phyloP scores from a whole-genome alignment of 192 early-diverging fungal species.

The Backusella circina region DNA sequence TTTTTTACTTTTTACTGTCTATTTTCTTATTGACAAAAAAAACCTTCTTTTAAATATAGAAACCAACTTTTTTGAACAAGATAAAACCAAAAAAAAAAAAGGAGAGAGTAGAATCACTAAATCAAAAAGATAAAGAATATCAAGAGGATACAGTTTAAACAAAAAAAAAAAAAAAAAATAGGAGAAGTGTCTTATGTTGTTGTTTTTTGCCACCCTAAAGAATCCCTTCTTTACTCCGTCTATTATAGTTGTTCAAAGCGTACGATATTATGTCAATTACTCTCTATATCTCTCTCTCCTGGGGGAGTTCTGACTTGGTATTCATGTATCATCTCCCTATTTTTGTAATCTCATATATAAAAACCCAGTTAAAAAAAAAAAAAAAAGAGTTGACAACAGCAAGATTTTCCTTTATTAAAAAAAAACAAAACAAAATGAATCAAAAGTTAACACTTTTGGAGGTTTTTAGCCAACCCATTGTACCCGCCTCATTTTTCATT shows the following conservation, averaged over 20 bases:
- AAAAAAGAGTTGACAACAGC: neutral
- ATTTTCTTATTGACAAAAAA: neutral
- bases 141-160: too few species aligned
- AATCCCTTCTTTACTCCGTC: neutral
- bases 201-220: neutral
- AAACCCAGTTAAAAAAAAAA: neutral
- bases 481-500: constrained; percentile 7
- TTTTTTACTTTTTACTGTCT: too few species aligned
- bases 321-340: neutral
- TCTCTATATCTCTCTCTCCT: neutral
- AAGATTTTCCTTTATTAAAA: neutral
- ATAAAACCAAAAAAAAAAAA: neutral
- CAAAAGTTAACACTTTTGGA: constrained; percentile 10
- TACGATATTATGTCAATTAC: neutral
- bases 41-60: neutral
- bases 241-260: neutral
- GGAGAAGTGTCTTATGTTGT: neutral
- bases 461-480: constrained; percentile 10
- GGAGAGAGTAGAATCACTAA: neutral
- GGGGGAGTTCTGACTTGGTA: too few species aligned
- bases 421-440: neutral
- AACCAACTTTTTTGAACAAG: neutral
- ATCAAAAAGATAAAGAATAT: neutral
- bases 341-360: neutral
- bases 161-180: neutral